Conservation (phyloP, 2,329 filamentous ascomycete species). For the Colletotrichum acutatum region DNA sequence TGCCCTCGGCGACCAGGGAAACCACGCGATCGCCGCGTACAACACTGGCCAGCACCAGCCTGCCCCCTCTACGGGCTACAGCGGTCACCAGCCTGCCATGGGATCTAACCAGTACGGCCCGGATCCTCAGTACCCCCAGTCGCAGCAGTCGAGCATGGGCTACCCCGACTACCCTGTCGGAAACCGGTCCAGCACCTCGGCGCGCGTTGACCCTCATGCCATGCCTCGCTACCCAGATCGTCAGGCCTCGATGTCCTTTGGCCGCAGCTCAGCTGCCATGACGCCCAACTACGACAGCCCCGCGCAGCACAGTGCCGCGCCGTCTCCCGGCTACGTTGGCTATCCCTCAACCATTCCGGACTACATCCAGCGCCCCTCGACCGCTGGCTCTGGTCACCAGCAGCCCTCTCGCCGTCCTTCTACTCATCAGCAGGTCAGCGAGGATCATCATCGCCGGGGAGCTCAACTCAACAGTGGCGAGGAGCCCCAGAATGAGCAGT, state of each 20-base stretch:
- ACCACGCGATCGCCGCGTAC: not conserved
- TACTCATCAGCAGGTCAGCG: not conserved
- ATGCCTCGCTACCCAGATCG: not conserved
- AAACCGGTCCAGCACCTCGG: not conserved
- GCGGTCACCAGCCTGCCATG: not conserved
- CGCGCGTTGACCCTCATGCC: not conserved
- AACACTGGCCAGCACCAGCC: not conserved
- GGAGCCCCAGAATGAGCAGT: not conserved
- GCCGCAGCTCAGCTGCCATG: not conserved
- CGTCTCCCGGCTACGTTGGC: not conserved
- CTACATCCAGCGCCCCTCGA: not conserved
- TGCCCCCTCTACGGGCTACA: not conserved
- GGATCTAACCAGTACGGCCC: not conserved
- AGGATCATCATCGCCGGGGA: not conserved
- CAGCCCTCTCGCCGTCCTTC: not conserved
- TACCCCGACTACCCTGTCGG: not conserved
- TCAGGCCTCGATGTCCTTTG: not conserved
- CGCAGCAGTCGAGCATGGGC: not conserved
- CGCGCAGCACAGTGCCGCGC: not conserved
- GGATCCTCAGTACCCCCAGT: not conserved
- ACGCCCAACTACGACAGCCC: not conserved
- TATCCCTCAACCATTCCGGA: not conserved
- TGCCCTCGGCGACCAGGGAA: not conserved
- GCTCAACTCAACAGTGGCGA: not conserved
- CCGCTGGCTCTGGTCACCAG: not conserved